These are phyloP conservation scores for Plantago elongata DNA, from an alignment of 257 asterid species.

Conservation along the genomic window DNA sequence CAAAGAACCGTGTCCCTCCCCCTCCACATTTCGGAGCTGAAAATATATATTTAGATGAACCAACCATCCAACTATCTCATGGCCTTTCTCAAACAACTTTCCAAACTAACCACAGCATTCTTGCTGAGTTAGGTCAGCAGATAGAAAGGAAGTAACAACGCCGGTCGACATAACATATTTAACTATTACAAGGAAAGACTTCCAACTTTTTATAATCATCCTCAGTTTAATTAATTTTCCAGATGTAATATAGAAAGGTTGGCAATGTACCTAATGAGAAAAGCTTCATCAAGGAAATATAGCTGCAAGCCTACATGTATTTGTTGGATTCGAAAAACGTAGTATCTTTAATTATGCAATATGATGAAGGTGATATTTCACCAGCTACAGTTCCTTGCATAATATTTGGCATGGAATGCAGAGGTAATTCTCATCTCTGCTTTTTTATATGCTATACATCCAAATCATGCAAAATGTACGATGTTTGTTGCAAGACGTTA, in stretches of 20 bases:
- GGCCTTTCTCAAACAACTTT: not conserved
- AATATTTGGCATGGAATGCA: not conserved
- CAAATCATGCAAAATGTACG: constrained; percentile 1
- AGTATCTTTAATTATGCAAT: not conserved
- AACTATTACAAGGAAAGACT: too few relatives aligned
- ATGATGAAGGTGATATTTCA: not conserved
- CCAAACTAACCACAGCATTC: too few relatives aligned
- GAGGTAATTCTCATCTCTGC: constrained; percentile 4
- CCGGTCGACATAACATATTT: too few relatives aligned
- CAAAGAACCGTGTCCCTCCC: not conserved
- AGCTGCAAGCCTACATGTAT: too few relatives aligned
- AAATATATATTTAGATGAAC: not conserved
- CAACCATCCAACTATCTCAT: not conserved
- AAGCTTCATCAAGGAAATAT: too few relatives aligned
- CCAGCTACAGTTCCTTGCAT: not conserved
- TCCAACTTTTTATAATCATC: too few relatives aligned
- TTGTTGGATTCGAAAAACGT: too few relatives aligned
- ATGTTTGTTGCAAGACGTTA: constrained; percentile 10
- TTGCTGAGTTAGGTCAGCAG: not conserved
- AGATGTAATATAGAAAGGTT: too few relatives aligned
- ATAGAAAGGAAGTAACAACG: not conserved
- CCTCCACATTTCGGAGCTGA: not conserved
- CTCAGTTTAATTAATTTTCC: too few relatives aligned
- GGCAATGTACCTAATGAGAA: too few relatives aligned
- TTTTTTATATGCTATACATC: not conserved